Evolutionary conservation across 306 rosid genomes (phyloP).

Genomic region (Citrullus amarus): DNA sequence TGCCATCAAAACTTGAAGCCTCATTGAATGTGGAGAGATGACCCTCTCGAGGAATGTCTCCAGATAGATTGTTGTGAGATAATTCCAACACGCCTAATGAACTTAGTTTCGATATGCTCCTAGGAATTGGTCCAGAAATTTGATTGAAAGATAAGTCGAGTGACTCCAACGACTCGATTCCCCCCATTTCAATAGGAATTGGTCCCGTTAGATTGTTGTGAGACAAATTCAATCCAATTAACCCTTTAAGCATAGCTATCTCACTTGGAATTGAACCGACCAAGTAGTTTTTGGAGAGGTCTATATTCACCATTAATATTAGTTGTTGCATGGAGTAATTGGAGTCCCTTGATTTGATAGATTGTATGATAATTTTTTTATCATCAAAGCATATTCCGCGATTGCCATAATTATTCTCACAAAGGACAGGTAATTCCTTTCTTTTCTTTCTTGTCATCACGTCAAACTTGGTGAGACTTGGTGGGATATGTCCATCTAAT

Average conservation of each 20-base stretch:
- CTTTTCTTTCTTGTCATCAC: background rate
- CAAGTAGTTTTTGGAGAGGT: constrained; percentile 6
- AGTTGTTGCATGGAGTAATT: background rate
- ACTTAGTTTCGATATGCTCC: background rate
- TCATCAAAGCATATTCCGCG: no score
- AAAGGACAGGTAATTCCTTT: no score
- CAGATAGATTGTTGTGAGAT: constrained; percentile 8
- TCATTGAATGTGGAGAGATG: no score
- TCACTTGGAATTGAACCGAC: constrained; percentile 1
- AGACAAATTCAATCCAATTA: background rate
- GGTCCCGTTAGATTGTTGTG: background rate
- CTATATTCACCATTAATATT: background rate
- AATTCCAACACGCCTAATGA: background rate
- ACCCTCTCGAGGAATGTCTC: no score
- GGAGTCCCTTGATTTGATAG: background rate
- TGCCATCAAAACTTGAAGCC: background rate
- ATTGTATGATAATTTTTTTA: background rate
- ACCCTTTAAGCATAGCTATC: background rate
- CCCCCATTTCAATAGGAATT: background rate
- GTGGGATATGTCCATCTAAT: background rate
- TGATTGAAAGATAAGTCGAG: background rate
- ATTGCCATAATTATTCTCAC: no score
- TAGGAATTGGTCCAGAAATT: background rate
- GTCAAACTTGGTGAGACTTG: background rate
- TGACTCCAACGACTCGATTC: background rate